phyloP scores from a whole-genome alignment of 345 rosid genomes.

The Dipteronia dyeriana region DNA sequence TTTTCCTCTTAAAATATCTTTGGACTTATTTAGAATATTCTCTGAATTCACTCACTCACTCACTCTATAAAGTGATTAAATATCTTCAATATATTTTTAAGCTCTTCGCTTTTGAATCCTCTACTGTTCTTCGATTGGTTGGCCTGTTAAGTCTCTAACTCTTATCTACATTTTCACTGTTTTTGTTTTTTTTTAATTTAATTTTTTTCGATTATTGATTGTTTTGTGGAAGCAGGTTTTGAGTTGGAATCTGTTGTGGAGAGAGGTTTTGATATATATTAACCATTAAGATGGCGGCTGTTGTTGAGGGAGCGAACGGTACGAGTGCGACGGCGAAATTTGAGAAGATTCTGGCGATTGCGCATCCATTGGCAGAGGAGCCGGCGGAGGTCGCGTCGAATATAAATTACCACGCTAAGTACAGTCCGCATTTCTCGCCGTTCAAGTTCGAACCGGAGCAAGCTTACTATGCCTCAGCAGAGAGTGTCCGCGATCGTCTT shows the following conservation, averaged over 20 bases:
- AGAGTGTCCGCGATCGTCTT: conserved; percentile 92
- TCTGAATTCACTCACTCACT: background rate
- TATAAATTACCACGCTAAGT: conserved; percentile 74
- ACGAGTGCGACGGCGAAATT: conserved; percentile 28
- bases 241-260: conserved; percentile 5
- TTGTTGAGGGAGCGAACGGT: conserved; percentile 35
- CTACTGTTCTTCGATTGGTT: too few species aligned
- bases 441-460: conserved; percentile 86
- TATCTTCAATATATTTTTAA: background rate
- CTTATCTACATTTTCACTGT: background rate
- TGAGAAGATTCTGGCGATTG: conserved; percentile 48
- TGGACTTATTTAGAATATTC: background rate
- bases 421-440: conserved; percentile 93
- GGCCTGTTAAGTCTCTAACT: too few species aligned
- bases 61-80: background rate
- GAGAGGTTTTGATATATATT: background rate
- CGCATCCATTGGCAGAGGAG: conserved; percentile 63
- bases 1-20: conserved; percentile 11
- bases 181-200: background rate
- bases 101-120: background rate
- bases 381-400: conserved; percentile 73
- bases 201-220: conserved; percentile 6
- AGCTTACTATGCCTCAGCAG: conserved; percentile 81
- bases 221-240: conserved; percentile 15
- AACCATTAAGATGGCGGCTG: conserved; percentile 35